Evolutionary conservation across 2,329 filamentous ascomycete species (phyloP), one percentile per base, ranked within the genome.

Genomic region (Cladosporium halotolerans): DNA sequence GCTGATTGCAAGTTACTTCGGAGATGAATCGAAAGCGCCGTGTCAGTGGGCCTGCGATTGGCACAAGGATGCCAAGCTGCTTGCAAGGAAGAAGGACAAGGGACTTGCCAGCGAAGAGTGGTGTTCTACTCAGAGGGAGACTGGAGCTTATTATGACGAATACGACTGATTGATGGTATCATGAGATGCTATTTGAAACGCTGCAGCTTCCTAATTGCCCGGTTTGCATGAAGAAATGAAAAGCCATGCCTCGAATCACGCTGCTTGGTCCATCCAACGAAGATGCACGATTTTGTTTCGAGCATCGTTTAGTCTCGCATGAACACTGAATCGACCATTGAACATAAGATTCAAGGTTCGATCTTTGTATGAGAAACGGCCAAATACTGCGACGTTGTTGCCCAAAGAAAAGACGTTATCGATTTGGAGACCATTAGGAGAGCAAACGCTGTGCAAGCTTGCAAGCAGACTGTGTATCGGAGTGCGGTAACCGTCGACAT

Each of bases 1-100:
- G 45, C 69, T 84, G 19, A 89, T 95, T 52, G 84, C 82, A 59
- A 77, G 78, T 46, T 92, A 93, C 65, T 95, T 93, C 71, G 87
- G 86, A 2, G 88, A 92, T 45, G 50, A 48, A 9, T 54, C 36
- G 6, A 58, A 53, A 8, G 55, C 56, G 44, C 59, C 62, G 8
- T 78, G 75, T 58, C 69, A 74, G 18, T 76, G 66, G 66, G 75
- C 75, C 45, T 78, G 75, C 55, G 75, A 78, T 62, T 75, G 69
- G 68, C 72, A 72, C 53, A 77, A 76, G 60, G 73, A 76, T 63
- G 58, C 69, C 33, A 64, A 60, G 38, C 62, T 53, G 47, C 55
- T 78, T 60, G 68, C 67, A n/a, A 70, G 57, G 64, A 65, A 65
- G 58, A 77, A 76, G 64, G 70, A 74, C 45, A 64, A 56, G 46